phyloP scores from a whole-genome alignment of 129 eudicot genomes.

The Rutidosis leptorrhynchoides region DNA sequence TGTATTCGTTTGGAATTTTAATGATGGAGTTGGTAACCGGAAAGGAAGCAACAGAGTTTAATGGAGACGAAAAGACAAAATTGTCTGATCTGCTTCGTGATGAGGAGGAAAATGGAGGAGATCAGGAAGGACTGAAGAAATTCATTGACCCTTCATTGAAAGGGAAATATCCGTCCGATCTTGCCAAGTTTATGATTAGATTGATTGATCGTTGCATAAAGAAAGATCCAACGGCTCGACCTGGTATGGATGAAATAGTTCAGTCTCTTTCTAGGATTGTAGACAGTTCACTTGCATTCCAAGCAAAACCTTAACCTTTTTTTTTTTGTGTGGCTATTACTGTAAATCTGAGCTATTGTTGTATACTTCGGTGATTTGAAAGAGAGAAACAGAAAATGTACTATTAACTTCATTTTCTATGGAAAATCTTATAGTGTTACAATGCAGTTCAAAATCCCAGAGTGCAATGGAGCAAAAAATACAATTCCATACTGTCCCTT shows the following conservation, averaged over 20 bases:
- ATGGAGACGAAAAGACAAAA: slow-evolving; percentile 40
- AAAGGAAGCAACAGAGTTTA: slow-evolving; percentile 45
- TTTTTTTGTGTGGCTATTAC: no score
- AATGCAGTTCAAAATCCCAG: no score
- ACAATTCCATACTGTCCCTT: no score
- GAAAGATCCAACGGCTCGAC: slow-evolving; percentile 63
- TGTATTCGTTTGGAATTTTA: slow-evolving; percentile 76
- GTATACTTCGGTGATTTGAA: no score
- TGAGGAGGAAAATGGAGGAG: slow-evolving; percentile 35
- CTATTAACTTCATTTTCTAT: no score
- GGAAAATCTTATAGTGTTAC: no score
- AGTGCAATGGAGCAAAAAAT: no score
- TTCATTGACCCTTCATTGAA: slow-evolving; percentile 58
- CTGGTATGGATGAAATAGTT: slow-evolving; percentile 62
- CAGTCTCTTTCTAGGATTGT: slow-evolving; percentile 54
- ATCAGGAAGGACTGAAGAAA: no score
- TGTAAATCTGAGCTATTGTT: no score
- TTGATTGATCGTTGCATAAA: slow-evolving; percentile 53
- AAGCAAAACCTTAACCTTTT: no score
- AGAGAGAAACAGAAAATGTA: no score
- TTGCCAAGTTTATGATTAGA: slow-evolving; percentile 37
- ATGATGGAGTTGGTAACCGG: slow-evolving; percentile 81
- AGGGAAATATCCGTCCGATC: slow-evolving; percentile 57
- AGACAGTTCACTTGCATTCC: slow-evolving; percentile 37
- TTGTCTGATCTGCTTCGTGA: slow-evolving; percentile 46